A percentile compares a stretch with the other conserved stretches of the same genome.
Conservation (phyloP, 2,329 filamentous ascomycete species). For the Colletotrichum tropicale region DNA sequence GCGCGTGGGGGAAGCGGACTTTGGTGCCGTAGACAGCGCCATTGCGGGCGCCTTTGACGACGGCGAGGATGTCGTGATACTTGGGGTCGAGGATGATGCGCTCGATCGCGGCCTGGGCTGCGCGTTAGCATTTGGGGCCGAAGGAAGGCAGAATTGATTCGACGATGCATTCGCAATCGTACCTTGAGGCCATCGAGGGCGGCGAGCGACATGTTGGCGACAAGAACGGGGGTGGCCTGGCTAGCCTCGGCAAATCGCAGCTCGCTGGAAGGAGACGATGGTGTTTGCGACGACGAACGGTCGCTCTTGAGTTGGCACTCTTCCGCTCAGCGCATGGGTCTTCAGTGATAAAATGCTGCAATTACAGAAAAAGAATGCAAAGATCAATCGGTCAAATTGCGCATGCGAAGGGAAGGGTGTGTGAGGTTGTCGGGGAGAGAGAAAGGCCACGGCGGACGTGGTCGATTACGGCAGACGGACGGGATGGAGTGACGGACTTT, state of each 20-base stretch:
- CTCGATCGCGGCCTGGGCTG: slow-evolving; percentile 69
- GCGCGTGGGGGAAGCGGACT: slow-evolving; percentile 96
- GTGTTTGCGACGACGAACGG: not conserved
- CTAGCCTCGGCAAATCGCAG: slow-evolving; percentile 18
- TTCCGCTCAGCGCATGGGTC: slow-evolving; percentile 5
- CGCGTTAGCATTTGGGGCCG: not conserved
- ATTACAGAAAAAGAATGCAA: not conserved
- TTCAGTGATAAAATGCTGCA: not conserved
- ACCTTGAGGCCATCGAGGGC: slow-evolving; percentile 21
- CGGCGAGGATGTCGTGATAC: slow-evolving; percentile 82
- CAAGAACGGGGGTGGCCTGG: not conserved
- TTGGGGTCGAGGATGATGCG: slow-evolving; percentile 79
- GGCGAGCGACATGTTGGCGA: slow-evolving; percentile 14
- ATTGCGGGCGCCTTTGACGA: slow-evolving; percentile 95
- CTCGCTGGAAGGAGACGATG: not conserved
- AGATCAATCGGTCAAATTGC: not conserved
- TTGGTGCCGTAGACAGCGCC: slow-evolving; percentile 96
- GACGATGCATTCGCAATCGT: not conserved
- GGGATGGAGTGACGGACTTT: not conserved
- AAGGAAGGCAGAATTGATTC: not conserved
- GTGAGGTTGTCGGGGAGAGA: not conserved
- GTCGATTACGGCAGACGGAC: not conserved
- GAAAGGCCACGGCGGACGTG: not conserved
- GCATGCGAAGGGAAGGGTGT: not conserved
- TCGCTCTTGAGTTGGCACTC: not conserved